Conservation (phyloP, 2,329 filamentous ascomycete species). For the Clathrospora elynae region DNA sequence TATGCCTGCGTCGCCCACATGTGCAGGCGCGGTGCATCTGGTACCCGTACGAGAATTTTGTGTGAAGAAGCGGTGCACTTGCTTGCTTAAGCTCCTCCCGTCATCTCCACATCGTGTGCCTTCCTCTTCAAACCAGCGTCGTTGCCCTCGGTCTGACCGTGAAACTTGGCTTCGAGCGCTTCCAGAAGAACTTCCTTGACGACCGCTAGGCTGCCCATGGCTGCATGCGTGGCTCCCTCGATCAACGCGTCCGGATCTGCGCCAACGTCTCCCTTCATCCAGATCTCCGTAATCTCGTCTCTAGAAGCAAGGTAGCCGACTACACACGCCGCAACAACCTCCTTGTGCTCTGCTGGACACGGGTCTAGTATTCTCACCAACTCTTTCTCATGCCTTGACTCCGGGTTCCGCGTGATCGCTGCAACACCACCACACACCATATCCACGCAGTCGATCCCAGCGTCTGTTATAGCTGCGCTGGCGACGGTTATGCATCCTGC, state of each 20-base stretch:
- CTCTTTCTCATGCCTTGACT: constrained; percentile 29
- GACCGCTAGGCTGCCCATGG: constrained; percentile 63
- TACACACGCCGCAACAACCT: constrained; percentile 81
- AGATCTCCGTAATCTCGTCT: constrained; percentile 92
- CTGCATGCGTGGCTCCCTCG: constrained; percentile 68
- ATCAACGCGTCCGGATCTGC: constrained; percentile 59
- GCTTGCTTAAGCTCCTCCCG: constrained; percentile 37
- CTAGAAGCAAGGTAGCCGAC: constrained; percentile 85
- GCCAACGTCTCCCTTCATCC: constrained; percentile 78
- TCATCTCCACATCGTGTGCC: constrained; percentile 42
- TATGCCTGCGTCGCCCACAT: too few relatives aligned
- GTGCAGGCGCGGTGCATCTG: too few relatives aligned
- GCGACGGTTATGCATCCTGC: constrained; percentile 92
- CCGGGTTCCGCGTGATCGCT: constrained; percentile 64
- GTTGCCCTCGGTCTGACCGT: constrained; percentile 22
- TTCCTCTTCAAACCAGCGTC: constrained; percentile 34
- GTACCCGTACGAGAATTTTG: background rate
- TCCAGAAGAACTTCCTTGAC: constrained; percentile 67
- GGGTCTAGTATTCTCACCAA: constrained; percentile 75
- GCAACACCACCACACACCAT: constrained; percentile 88
- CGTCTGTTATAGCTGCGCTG: constrained; percentile 89
- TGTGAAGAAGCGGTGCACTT: too few relatives aligned
- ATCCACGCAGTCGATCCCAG: constrained; percentile 94
- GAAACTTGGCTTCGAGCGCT: constrained; percentile 40
- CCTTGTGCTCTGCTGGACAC: constrained; percentile 76